Base-by-base conservation (phyloP, 2,329 filamentous ascomycete genomes). In the Dryadomyces quercus-mongolicae region DNA sequence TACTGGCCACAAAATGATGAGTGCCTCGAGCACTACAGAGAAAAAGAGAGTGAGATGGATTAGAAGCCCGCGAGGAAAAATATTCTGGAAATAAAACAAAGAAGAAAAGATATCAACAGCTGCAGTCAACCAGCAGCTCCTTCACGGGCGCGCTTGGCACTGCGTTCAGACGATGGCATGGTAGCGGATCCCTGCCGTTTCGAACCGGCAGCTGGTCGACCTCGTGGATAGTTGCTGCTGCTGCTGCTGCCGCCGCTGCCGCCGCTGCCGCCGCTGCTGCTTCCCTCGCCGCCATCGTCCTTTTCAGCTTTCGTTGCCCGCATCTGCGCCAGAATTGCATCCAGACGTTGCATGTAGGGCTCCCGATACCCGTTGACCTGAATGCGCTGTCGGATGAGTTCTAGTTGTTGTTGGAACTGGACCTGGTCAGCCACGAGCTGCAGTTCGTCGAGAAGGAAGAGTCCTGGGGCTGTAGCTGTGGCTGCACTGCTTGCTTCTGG, bases 361-460 rank as follows among this genome's bases (percentile, higher is more conserved):
- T 53, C 47, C 13, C 57, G 56, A 52, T 58, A 61, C 4, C 60
- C 60, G 42, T 57, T 58, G 42, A 52, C 40, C 52, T 59, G 54
- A 44, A 60, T 59, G 40, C 56, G 57, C 2, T 51, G 49, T 5
- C 58, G 57, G 54, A 73, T 62, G 10, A 56, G 60, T 52, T 62
- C 62, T 10, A 73, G 66, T 34, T 68, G 64, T 49, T 71, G 63
- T 18, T 74, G 59, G 53, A 72, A 73, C 55, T 70, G 71, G 49
- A 66, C 70, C 45, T 74, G 70, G 12, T 74, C 72, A 1, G 70
- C 72, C 1, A 77, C 64, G 21, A 70, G 62, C 16, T 62, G 63
- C 4, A 81, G 67, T 8, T 71, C 67, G 40, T 67, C 70, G 38
- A 78, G 60, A 43, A 75, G 66, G 57, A 80, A 80, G 59, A 57